Percentiles rank a stretch among this genome's conserved stretches.
These are phyloP conservation scores for Syzygium syzygioides DNA, from an alignment of 441 rosid species.

Conservation along the genomic window DNA sequence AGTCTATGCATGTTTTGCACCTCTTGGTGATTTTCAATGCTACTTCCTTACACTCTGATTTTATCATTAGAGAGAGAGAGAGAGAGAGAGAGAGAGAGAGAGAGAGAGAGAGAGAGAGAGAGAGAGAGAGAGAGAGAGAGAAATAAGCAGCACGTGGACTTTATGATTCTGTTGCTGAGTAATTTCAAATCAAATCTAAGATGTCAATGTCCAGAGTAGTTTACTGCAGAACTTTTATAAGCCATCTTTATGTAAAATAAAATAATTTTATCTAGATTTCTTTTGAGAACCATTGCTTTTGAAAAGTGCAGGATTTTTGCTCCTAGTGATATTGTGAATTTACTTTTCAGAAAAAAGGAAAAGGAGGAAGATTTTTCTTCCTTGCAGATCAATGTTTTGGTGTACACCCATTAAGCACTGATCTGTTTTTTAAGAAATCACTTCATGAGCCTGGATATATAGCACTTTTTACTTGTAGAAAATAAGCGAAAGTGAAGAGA, in stretches of 20 bases:
- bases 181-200: neutral
- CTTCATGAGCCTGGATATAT: neutral
- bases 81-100: too few species aligned
- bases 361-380: neutral
- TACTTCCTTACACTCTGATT: neutral
- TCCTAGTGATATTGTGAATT: neutral
- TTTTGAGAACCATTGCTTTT: neutral
- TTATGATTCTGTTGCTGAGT: neutral
- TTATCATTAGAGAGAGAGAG: neutral
- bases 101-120: neutral
- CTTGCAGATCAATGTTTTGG: neutral
- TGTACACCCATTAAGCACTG: neutral
- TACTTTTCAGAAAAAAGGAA: neutral
- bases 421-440: neutral
- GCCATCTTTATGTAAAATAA: neutral
- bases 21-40: neutral
- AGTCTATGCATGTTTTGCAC: neutral
- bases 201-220: neutral
- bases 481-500: neutral
- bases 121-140: neutral
- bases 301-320: neutral
- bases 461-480: neutral
- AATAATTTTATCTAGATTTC: neutral
- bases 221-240: neutral
- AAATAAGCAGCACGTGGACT: neutral